Conservation (phyloP, 331 rosid genomes). For the Quercus tomentella region DNA sequence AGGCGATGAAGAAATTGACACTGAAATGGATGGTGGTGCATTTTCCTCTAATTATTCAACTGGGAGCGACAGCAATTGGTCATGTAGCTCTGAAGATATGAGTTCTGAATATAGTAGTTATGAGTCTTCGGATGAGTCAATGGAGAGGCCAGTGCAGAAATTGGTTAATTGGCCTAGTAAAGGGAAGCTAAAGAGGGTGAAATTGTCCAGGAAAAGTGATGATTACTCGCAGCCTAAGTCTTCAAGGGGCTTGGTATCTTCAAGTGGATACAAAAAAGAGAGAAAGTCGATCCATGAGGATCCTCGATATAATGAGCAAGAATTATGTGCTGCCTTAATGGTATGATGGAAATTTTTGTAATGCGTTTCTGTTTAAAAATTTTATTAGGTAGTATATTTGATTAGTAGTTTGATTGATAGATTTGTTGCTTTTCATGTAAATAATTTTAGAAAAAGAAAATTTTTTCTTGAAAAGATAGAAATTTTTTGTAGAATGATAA, state of each 20-base stretch:
- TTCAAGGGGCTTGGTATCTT: too few species aligned
- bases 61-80: neutral
- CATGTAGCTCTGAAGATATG: too few species aligned
- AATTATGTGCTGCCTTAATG: constrained; percentile 63
- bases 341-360: constrained; percentile 32
- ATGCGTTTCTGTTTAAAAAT: neutral
- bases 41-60: neutral
- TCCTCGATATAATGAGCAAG: constrained; percentile 55
- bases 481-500: too few species aligned
- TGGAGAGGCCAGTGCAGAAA: constrained; percentile 4
- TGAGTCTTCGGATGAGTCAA: neutral
- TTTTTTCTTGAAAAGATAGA: too few species aligned
- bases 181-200: neutral
- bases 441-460: neutral
- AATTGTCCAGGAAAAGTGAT: too few species aligned
- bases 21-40: constrained; percentile 4
- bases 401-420: too few species aligned
- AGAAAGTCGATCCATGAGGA: constrained; percentile 29
- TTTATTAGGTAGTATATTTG: too few species aligned
- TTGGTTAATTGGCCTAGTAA: neutral
- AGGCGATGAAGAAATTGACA: neutral
- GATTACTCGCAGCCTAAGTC: too few species aligned
- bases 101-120: too few species aligned
- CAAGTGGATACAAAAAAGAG: constrained; percentile 35
- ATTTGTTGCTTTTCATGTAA: neutral